Conservation (phyloP, 1,284 basidiomycete genomes). For the Boletus smithii region DNA sequence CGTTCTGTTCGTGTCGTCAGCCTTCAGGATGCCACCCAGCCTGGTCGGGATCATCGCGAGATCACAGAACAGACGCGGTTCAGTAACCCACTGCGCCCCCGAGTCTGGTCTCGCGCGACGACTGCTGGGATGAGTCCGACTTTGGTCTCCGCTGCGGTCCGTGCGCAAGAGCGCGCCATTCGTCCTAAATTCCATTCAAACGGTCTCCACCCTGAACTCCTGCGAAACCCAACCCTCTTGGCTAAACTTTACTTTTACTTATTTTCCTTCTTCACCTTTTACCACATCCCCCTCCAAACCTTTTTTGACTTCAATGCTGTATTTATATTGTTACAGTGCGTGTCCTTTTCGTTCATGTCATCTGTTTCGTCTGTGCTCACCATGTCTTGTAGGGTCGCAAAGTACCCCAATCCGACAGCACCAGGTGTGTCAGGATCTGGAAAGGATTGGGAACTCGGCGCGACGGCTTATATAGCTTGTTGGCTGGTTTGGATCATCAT, state of each 20-base stretch:
- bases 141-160: slow-evolving; percentile 39
- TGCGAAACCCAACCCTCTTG: slow-evolving; percentile 56
- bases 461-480: slow-evolving; percentile 76
- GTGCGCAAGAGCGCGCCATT: slow-evolving; percentile 36
- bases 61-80: slow-evolving; percentile 52
- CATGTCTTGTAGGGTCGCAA: slow-evolving; percentile 51
- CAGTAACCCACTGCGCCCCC: slow-evolving; percentile 32
- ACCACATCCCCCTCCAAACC: slow-evolving; percentile 68
- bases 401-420: slow-evolving; percentile 63
- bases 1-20: slow-evolving; percentile 76
- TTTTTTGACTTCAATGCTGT: slow-evolving; percentile 81
- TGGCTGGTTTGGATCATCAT: slow-evolving; percentile 72
- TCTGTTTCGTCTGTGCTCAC: slow-evolving; percentile 15
- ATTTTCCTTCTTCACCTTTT: slow-evolving; percentile 65
- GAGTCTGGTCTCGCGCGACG: slow-evolving; percentile 62
- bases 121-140: slow-evolving; percentile 47
- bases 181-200: slow-evolving; percentile 63
- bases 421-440: slow-evolving; percentile 65
- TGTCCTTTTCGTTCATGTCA: slow-evolving; percentile 26
- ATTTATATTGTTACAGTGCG: slow-evolving; percentile 74
- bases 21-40: slow-evolving; percentile 47
- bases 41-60: slow-evolving; percentile 40
- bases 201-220: slow-evolving; percentile 60
- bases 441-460: slow-evolving; percentile 71
- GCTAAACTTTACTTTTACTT: slow-evolving; percentile 62